Evolutionary conservation across 306 rosid species (phyloP).

Genomic region (Gynostemma pentaphyllum): DNA sequence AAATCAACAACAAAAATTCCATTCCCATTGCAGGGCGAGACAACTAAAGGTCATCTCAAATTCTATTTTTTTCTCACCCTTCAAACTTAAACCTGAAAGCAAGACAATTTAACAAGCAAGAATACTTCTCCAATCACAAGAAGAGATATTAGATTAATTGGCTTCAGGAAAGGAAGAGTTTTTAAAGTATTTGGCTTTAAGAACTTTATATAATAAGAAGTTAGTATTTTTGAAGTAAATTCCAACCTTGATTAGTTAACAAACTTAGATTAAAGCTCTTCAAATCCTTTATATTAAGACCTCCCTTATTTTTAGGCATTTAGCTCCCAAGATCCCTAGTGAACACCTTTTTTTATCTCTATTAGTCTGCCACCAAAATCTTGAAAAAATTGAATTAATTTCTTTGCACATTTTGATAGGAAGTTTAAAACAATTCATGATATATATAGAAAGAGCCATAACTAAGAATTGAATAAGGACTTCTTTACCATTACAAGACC

Average conservation of each 20-base stretch:
- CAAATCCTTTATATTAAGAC: background rate
- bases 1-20: background rate
- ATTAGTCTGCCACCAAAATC: background rate
- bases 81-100: background rate
- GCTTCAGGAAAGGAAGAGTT: no score
- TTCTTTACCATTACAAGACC: background rate
- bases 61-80: background rate
- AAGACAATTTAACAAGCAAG: background rate
- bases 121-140: no score
- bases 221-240: no score
- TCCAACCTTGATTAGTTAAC: background rate
- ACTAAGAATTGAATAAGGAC: background rate
- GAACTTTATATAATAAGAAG: background rate
- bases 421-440: no score
- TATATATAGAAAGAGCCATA: no score
- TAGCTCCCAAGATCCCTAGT: background rate
- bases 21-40: background rate
- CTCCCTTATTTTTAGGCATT: no score
- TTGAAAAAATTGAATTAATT: background rate
- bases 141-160: background rate
- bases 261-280: no score
- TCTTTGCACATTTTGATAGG: no score
- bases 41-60: background rate
- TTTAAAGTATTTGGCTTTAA: no score
- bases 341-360: no score